Base-by-base conservation (phyloP, 2,329 filamentous ascomycete genomes). In the Penicillium verrucosum region DNA sequence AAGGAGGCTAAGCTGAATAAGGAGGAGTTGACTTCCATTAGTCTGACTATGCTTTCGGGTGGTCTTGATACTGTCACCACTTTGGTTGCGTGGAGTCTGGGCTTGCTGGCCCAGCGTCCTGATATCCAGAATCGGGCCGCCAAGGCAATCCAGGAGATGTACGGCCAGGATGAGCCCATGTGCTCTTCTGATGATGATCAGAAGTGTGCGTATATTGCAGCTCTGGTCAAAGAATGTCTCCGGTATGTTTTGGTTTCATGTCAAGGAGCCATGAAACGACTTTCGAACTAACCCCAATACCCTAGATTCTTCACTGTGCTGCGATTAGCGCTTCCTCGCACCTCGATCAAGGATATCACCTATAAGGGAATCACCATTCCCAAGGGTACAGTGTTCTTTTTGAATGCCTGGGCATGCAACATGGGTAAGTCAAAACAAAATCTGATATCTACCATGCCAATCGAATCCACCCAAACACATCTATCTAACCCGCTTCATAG, bases 371-470 rank as follows among this genome's bases (percentile, higher is more conserved):
- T 80, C 32, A 67, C 79, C 6, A 85, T 88, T 40, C 85, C 86
- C 1, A 81, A 82, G 43, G 85, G 84, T 0, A 86, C 84, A 1
- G 82, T 86, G 0, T 78, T 87, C 36, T 88, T 87, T 68, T 72
- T 88, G 27, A 89, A 88, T 56, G 82, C 84, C 0, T 88, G 85
- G 85, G 85, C 85, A 3, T 88, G 85, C 64, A 88, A 88, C 59
- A 86, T 86, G 82, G 84, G 83, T 84, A 73, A 66, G 77, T 70
- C 12, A 11, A 40, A 6, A 0, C 11, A 32, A 32, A 32, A 0
- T 23, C 12, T 23, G 34, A 21, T 27, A 32, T 12, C 37, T 32
- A 9, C 18, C 21, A 16, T 4, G 10, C 4, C 12, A 25, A 29
- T 9, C 10, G n/a, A 14, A 7, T 27, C 7, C 14, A 29, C 21